Base-by-base conservation (phyloP, 1,139 yeast species). In the Zygoascus sp. region DNA sequence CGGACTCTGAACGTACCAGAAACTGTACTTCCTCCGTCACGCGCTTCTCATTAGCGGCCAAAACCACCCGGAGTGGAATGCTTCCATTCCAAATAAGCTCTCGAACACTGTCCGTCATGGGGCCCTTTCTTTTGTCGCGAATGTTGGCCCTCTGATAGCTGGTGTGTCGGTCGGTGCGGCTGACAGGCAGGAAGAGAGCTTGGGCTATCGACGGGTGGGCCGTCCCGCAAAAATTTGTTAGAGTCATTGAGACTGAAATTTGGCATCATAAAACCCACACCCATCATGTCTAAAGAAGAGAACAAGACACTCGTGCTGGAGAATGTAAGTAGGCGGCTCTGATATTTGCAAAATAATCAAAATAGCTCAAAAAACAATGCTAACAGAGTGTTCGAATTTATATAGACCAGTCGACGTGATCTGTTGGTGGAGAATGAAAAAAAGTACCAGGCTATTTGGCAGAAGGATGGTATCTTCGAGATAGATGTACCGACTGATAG, bases 371-470 rank as follows among this genome's bases (percentile, higher is more conserved):
- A n/a, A n/a, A n/a, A n/a, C n/a, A n/a, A n/a, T n/a, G n/a, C 40
- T 15, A 8, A 19, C 22, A 15, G 20, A 16, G 13, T 11, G n/a
- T n/a, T n/a, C n/a, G 17, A 11, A n/a, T 28, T 9, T 30, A 20
- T 20, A 39, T 48, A 69, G 72, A 90, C 97, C 49, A 77, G 85
- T 57, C 89, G 97, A 73, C 85, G 98, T 74, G 99, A 94, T 75
- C 80, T 90, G 53, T 78, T 94, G 62, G 83, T 88, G 57, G 95
- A 76, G 36, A 83, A 87, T 59, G 98, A 94, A 68, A 83, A 87
- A 69, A 85, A 83, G 68, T 90, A 87, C 68, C 97, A 90, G 68
- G 71, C 81, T 60, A 61, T 79, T 41, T 94, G 99, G 99, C 77
- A 79, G 23, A 89, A 85, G 15, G 94, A 87, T 52, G 84, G 86